Evolutionary conservation across 2,329 filamentous ascomycete genomes (phyloP), one percentile per base, ranked within the genome.

Genomic region (Gaeumannomyces sp.): DNA sequence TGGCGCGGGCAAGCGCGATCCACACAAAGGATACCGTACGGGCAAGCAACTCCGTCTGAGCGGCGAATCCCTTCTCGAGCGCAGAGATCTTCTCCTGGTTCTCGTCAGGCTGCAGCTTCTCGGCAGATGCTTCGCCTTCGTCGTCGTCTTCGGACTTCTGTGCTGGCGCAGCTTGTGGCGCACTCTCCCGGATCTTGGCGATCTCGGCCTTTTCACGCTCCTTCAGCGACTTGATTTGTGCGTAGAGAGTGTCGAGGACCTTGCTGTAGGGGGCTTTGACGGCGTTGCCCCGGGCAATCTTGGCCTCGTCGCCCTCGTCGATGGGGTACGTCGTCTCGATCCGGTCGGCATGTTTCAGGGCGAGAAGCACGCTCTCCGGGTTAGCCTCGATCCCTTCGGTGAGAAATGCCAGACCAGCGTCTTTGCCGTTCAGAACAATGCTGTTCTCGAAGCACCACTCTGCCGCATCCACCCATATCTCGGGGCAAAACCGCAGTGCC

Each of bases 381-480:
- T 98, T 99, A 2, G 93, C 93, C 33, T 86, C 84, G 65, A 96
- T 89, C 45, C 95, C 95, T 67, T 95, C 87, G 28, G 87, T 83
- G 29, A 99, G 80, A 71, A 98, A 91, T 13, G 92, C 87, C 29
- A 89, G 86, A 14, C 92, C 93, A 66, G 78, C 72, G 7, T 83
- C 79, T 66, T 82, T 80, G 60, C 84, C 83, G 50, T 92, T 89
- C 59, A 86, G 79, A 13, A 77, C 73, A 69, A 93, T 79, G 59
- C 85, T 85, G 70, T 95, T 93, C 64, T 89, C 85, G 72, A 93
- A 93, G 75, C 92, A 97, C 86, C 94, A 98, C 69, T 96, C 91
- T 0, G 93, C 91, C 13, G 93, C 94, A 66, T 97, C 93, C 62
- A 93, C 93, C 95, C 95, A 99, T 70, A 97, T 88, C 73, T 96